phyloP scores from a whole-genome alignment of 2,329 filamentous ascomycete species.

The Cadophora gregata region DNA sequence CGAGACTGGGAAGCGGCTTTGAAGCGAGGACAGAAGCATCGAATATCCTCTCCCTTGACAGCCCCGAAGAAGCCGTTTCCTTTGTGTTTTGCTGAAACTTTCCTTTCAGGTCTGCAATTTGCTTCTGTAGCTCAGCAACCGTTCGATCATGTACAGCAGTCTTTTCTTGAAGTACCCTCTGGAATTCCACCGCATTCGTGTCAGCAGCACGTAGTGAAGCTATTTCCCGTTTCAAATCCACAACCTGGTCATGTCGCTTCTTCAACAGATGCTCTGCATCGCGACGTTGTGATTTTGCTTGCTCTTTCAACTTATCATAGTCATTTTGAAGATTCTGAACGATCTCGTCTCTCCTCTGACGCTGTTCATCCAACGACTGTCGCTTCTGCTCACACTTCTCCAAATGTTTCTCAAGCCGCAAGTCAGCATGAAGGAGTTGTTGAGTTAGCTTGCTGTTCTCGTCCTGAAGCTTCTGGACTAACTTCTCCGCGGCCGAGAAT shows the following conservation, averaged over 20 bases:
- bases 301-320: slow-evolving; percentile 59
- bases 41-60: slow-evolving; percentile 2
- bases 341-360: slow-evolving; percentile 54
- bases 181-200: slow-evolving; percentile 28
- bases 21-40: background rate
- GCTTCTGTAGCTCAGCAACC: slow-evolving; percentile 31
- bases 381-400: slow-evolving; percentile 49
- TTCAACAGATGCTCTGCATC: slow-evolving; percentile 62
- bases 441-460: slow-evolving; percentile 42
- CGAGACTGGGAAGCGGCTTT: slow-evolving; percentile 15
- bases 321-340: slow-evolving; percentile 56
- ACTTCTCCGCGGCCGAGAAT: slow-evolving; percentile 53
- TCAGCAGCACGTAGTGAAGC: slow-evolving; percentile 49
- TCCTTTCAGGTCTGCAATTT: slow-evolving; percentile 31
- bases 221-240: slow-evolving; percentile 60
- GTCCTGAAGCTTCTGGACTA: slow-evolving; percentile 37
- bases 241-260: slow-evolving; percentile 62
- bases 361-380: slow-evolving; percentile 51
- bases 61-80: background rate
- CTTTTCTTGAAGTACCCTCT: slow-evolving; percentile 32
- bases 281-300: slow-evolving; percentile 58
- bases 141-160: slow-evolving; percentile 32
- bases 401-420: slow-evolving; percentile 37
- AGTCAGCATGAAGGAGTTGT: slow-evolving; percentile 39
- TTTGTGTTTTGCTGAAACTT: background rate